These are phyloP conservation scores for Cutaneotrichosporon cyanovorans DNA, from an alignment of 1,284 basidiomycete genomes.

Conservation along the genomic window DNA sequence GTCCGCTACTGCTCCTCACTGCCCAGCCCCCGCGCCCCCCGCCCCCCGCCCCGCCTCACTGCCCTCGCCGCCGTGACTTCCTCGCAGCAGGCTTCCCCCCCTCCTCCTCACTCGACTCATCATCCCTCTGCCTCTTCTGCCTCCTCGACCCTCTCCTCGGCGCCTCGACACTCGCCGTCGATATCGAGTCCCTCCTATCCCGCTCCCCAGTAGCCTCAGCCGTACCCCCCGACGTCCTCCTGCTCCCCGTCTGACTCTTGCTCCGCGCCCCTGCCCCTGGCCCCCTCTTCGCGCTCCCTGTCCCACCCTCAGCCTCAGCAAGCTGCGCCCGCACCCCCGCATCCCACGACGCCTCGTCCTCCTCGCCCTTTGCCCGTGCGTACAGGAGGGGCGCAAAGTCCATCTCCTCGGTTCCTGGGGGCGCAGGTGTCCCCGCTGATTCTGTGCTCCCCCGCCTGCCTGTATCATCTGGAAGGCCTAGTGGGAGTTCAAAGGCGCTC, in stretches of 20 bases:
- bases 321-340: conserved; percentile 10
- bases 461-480: background rate
- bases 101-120: no score
- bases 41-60: no score
- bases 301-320: background rate
- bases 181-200: background rate
- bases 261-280: background rate
- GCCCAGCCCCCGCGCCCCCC: no score
- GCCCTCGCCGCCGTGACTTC: no score
- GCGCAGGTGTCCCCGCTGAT: no score
- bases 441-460: background rate
- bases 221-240: background rate
- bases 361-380: conserved; percentile 5
- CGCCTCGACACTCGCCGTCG: no score
- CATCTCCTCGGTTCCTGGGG: background rate
- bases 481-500: conserved; percentile 13
- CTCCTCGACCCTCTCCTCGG: no score
- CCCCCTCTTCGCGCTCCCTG: background rate
- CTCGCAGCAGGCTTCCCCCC: no score
- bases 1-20: no score
- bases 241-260: background rate
- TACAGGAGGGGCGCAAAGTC: conserved; percentile 7
- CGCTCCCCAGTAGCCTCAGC: background rate
- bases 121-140: no score
- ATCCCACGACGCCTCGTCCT: conserved; percentile 10